Evolutionary conservation across 345 rosid species (phyloP).

Genomic region (Hevea brasiliensis): DNA sequence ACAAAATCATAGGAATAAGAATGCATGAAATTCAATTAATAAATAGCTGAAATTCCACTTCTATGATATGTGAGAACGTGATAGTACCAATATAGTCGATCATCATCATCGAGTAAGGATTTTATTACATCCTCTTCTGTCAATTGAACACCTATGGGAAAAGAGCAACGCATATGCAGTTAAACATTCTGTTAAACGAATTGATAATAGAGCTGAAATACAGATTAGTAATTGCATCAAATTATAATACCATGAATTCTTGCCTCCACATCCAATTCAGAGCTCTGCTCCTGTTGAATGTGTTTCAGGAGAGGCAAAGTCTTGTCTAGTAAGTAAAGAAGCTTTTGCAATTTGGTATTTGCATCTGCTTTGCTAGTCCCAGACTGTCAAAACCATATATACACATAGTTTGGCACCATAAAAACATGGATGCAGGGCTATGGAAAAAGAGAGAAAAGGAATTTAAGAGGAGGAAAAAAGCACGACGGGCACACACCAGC

Average conservation of each 20-base stretch:
- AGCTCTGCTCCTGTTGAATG: slow-evolving; percentile 47
- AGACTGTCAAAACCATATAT: slow-evolving; percentile 31
- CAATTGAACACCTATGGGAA: slow-evolving; percentile 35
- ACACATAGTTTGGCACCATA: slow-evolving; percentile 17
- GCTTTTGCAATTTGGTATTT: slow-evolving; percentile 33
- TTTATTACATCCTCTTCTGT: slow-evolving; percentile 34
- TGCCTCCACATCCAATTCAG: slow-evolving; percentile 43
- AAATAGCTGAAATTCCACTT: not conserved
- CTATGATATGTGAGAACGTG: slow-evolving; percentile 20
- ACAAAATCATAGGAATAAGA: not conserved
- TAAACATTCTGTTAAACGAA: slow-evolving; percentile 13
- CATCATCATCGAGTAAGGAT: slow-evolving; percentile 41
- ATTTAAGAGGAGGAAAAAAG: not conserved
- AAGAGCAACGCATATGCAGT: slow-evolving; percentile 11
- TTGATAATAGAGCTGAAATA: slow-evolving; percentile 13
- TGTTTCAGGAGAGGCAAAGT: slow-evolving; percentile 45
- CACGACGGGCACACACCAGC: slow-evolving; percentile 29
- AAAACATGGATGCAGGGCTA: not conserved
- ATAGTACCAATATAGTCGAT: slow-evolving; percentile 55
- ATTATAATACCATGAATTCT: slow-evolving; percentile 36
- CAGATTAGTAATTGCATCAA: not conserved
- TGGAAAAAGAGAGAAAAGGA: not conserved
- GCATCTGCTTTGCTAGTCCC: slow-evolving; percentile 31
- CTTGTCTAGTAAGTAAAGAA: slow-evolving; percentile 45
- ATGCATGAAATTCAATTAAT: slow-evolving; percentile 1